Conservation (phyloP, 2,329 filamentous ascomycete species). For the Colletotrichum spaethianum region DNA sequence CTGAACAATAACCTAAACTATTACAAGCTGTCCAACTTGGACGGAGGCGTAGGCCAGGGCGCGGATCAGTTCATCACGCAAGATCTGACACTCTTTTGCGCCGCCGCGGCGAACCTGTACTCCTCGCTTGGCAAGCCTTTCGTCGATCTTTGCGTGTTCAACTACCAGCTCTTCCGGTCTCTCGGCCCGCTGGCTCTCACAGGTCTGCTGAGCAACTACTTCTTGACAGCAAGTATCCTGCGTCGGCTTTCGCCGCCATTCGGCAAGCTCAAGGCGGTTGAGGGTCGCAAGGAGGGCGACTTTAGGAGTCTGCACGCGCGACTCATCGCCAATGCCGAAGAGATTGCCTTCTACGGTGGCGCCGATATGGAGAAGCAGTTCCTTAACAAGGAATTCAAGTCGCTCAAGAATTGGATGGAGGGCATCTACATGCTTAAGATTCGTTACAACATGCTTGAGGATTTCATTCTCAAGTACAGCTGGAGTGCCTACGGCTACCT, state of each 20-base stretch:
- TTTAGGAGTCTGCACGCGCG: conserved; percentile 93
- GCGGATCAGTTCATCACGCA: conserved; percentile 98
- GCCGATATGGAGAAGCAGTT: conserved; percentile 96
- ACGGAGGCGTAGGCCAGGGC: conserved; percentile 91
- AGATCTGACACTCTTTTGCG: conserved; percentile 95
- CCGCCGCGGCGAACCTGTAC: conserved; percentile 91
- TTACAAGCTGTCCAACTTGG: conserved; percentile 93
- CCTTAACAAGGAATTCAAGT: conserved; percentile 91
- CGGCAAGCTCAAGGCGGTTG: conserved; percentile 95
- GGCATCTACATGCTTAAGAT: conserved; percentile 98
- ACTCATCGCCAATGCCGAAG: conserved; percentile 95
- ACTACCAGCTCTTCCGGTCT: conserved; percentile 94
- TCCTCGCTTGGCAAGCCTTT: conserved; percentile 98
- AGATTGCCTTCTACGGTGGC: conserved; percentile 97
- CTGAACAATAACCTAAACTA: conserved; percentile 96
- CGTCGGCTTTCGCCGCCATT: conserved; percentile 93
- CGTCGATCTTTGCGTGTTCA: conserved; percentile 98
- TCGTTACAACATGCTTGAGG: conserved; percentile 98
- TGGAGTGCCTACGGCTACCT: conserved; percentile 99
- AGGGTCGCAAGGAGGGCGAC: conserved; percentile 94
- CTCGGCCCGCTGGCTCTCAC: conserved; percentile 89
- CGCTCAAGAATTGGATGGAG: conserved; percentile 97
- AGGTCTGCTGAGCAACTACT: conserved; percentile 92
- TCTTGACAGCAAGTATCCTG: conserved; percentile 91
- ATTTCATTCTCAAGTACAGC: conserved; percentile 97